Conservation (phyloP, 176 grass and related monocot species). For the Avena atlantica region DNA sequence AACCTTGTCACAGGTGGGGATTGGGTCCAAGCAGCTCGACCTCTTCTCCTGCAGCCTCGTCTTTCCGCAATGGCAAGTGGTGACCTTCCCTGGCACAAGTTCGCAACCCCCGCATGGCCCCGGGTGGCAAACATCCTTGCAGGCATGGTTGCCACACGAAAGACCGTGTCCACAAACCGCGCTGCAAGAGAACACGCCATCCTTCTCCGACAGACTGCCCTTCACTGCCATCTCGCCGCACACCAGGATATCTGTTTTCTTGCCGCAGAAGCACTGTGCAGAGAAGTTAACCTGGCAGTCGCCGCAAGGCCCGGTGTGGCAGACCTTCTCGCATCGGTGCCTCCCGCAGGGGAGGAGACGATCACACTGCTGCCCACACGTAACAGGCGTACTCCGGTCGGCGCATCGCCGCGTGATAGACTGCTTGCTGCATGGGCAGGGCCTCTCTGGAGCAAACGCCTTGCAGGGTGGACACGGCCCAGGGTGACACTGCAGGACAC, state of each 20-base stretch:
- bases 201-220: slow-evolving; percentile 52
- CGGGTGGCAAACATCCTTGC: slow-evolving; percentile 78
- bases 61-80: slow-evolving; percentile 84
- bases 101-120: slow-evolving; percentile 78
- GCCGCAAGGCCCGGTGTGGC: slow-evolving; percentile 75
- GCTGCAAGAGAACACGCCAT: slow-evolving; percentile 77
- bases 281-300: slow-evolving; percentile 61
- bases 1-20: slow-evolving; percentile 73
- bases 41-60: slow-evolving; percentile 61
- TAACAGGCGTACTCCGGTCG: slow-evolving; percentile 64
- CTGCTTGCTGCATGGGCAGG: slow-evolving; percentile 83
- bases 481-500: slow-evolving; percentile 91
- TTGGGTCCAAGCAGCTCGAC: slow-evolving; percentile 77
- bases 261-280: slow-evolving; percentile 74
- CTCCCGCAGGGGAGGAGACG: slow-evolving; percentile 63
- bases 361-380: slow-evolving; percentile 71
- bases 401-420: slow-evolving; percentile 71
- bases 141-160: slow-evolving; percentile 74
- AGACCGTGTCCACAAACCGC: slow-evolving; percentile 57
- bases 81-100: slow-evolving; percentile 66
- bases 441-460: slow-evolving; percentile 69
- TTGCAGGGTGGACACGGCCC: slow-evolving; percentile 98
- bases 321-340: slow-evolving; percentile 74
- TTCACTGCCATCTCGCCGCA: slow-evolving; percentile 80
- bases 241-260: slow-evolving; percentile 68